Conservation (phyloP, 257 asterid genomes). For the Solanum neorickii region DNA sequence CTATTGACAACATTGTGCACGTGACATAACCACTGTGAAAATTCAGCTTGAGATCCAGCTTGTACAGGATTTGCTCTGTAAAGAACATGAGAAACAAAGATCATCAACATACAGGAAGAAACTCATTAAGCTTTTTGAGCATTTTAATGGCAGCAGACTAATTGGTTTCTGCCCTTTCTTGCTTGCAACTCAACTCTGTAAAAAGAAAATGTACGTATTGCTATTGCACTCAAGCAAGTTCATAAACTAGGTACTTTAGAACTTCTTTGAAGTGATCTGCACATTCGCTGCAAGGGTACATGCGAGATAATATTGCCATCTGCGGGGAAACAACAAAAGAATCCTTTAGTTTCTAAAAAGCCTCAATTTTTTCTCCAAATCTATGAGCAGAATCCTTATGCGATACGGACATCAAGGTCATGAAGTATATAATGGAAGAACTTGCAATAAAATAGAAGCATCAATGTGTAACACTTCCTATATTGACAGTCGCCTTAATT, state of each 20-base stretch:
- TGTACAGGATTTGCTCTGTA: slow-evolving; percentile 70
- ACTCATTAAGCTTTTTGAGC: neutral
- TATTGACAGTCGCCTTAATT: neutral
- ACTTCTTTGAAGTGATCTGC: slow-evolving; percentile 97
- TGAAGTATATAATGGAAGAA: neutral
- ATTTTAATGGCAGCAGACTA: neutral
- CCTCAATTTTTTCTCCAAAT: neutral
- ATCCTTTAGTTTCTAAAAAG: neutral
- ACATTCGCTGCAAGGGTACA: slow-evolving; percentile 91
- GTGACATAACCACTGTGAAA: slow-evolving; percentile 81
- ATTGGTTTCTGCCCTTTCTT: neutral
- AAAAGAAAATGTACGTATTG: neutral
- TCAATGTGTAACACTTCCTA: neutral
- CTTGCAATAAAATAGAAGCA: neutral
- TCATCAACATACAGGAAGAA: neutral
- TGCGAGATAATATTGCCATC: slow-evolving; percentile 83
- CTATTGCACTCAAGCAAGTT: neutral
- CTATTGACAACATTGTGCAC: slow-evolving; percentile 85
- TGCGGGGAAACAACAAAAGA: slow-evolving; percentile 18
- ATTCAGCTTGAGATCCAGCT: slow-evolving; percentile 75
- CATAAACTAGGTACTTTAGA: slow-evolving; percentile 34
- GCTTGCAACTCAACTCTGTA: neutral
- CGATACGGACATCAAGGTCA: neutral
- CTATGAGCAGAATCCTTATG: neutral
- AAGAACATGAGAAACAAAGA: neutral